A percentile compares a stretch with the other conserved stretches of the same genome.
Evolutionary conservation across 306 rosid species (phyloP).

Genomic region (Dalbergia oliveri): DNA sequence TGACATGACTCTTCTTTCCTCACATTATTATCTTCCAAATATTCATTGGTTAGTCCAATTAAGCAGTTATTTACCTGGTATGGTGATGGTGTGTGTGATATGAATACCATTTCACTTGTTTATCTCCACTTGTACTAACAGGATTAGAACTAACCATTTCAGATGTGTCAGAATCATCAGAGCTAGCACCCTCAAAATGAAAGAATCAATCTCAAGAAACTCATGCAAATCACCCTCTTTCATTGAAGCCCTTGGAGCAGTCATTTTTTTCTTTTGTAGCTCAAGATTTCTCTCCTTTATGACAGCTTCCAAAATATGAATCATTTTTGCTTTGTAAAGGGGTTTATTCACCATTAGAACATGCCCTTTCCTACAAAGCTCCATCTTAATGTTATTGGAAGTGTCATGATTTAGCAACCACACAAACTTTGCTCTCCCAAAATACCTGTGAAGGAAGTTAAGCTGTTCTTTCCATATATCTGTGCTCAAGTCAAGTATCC

Average conservation of each 20-base stretch:
- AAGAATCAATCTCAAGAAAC: constrained; percentile 87
- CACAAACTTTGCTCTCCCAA: constrained; percentile 82
- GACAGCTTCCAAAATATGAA: constrained; percentile 85
- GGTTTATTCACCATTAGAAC: constrained; percentile 80
- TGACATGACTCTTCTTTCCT: constrained; percentile 57
- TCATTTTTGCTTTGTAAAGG: constrained; percentile 83
- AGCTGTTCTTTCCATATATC: constrained; percentile 98
- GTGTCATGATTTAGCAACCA: constrained; percentile 97
- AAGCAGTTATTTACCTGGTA: constrained; percentile 56
- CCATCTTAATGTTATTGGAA: constrained; percentile 79
- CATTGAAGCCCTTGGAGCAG: constrained; percentile 46
- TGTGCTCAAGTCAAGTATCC: constrained; percentile 94
- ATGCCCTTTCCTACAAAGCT: constrained; percentile 87
- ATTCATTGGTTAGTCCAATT: constrained; percentile 60
- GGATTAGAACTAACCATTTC: constrained; percentile 56
- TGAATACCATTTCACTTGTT: constrained; percentile 45
- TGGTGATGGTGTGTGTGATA: constrained; percentile 51
- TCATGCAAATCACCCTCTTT: constrained; percentile 77
- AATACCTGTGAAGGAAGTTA: constrained; percentile 79
- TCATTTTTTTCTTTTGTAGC: constrained; percentile 60
- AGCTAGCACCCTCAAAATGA: constrained; percentile 77
- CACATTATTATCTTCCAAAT: constrained; percentile 49
- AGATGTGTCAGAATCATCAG: constrained; percentile 83
- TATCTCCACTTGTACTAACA: constrained; percentile 47
- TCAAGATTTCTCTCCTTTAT: constrained; percentile 74